Base-by-base conservation (phyloP, 2,329 filamentous ascomycete genomes). In the Fusarium sororula region DNA sequence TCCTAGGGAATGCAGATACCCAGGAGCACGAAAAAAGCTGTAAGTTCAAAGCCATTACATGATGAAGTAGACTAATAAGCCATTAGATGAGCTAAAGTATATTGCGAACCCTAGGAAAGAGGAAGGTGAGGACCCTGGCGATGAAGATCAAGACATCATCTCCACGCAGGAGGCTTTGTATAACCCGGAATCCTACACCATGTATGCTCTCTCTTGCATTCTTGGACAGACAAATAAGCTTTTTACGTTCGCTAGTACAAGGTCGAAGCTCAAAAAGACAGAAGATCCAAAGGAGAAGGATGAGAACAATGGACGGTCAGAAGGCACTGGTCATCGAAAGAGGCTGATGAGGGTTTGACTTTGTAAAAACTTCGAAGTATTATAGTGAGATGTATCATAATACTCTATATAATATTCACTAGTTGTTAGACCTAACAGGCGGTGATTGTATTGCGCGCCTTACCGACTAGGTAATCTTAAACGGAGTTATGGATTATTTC, bases 401-500 rank as follows among this genome's bases (percentile, higher is more conserved):
- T 44, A 24, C n/a, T 24, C 11, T 13, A 45, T 26, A 13, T 1
- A 7, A 9, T 17, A 9, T 13, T 18, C 0, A 24, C 6, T 13
- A 44, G 24, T 4, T 24, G 15, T 44, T 18, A 44, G 7, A 24
- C 1, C 1, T 7, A 24, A 12, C 0, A 2, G 15, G 0, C 8
- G 12, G 2, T 24, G n/a, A 10, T 24, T 24, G 10, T 5, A 17
- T 17, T 44, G 10, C 15, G n/a, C 18, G 15, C 6, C 15, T 4
- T 18, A 18, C 5, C 5, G 0, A 5, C 15, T 44, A 18, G 41
- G 10, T 24, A 6, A 24, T n/a, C 10, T 18, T 18, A 1, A 44
- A 12, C 3, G 11, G 2, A 18, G 6, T 24, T 12, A 7, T 0
- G 8, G 6, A 18, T 11, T 18, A 17, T 18, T 7, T 35, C 6